Evolutionary conservation across 768 basidiomycete species (phyloP), one percentile per base, ranked within the genome.

Genomic region (Boletus huronensis): DNA sequence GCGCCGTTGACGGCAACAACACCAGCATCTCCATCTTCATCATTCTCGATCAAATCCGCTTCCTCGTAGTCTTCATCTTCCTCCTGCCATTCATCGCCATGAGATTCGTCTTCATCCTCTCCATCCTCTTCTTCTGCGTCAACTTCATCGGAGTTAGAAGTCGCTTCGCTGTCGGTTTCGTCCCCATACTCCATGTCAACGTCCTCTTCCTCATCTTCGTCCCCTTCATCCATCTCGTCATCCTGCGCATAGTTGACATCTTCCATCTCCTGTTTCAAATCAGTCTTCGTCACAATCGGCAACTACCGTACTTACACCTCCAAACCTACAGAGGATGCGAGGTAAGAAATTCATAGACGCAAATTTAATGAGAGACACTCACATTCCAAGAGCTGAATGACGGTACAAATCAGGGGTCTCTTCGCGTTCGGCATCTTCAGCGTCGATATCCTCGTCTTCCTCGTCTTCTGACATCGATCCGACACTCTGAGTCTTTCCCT

Each of bases 321-420:
- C 86, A 68, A 86, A 93, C 73, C 81, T 82, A 48, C 6, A 56
- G 29, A 35, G 10, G 32, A 39, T n/a, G 48, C 11, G 31, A 23
- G 17, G 28, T 69, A 10, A 66, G 59, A 55, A 44, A 13, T 29
- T 16, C 31, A 21, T n/a, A 9, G 1, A 48, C 9, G 13, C 25
- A 39, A 57, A 43, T 46, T 25, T 14, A 57, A 48, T 19, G 13
- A 31, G 13, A 47, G 32, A 50, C 17, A 77, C 84, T 60, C 64
- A 86, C 94, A 98, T 94, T 58, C 95, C 97, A 35, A 99, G 79
- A 10, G 97, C 91, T 1, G 97, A 98, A 70, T 93, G 94, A 42
- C 95, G 87, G 72, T 98, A 98, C 19, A 98, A 74, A 71, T 98
- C 93, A 5, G 93, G 92, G 1, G 93, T 92, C 67, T 90, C 89